Base-by-base conservation (phyloP, 768 basidiomycete species). In the Pleurotus platypus region DNA sequence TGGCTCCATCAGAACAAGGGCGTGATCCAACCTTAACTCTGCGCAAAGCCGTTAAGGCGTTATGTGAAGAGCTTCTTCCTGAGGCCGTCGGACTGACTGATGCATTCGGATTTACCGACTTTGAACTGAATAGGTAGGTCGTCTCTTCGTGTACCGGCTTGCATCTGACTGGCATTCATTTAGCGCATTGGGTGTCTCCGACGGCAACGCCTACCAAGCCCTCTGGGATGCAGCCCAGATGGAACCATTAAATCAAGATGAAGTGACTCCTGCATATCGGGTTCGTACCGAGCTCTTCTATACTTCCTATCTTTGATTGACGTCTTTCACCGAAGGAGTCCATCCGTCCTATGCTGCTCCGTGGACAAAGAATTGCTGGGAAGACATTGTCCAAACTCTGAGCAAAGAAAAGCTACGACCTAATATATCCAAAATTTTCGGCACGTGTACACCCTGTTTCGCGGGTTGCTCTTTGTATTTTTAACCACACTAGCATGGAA, bases 31-130 rank as follows among this genome's bases (percentile, higher is more conserved):
- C 80, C 0, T 72, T 76, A 38, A 69, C 67, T 0, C 66, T 89
- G 20, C 80, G 87, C 9, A 63, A 77, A 18, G 71, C 79, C 4
- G 80, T 88, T 58, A 69, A 80, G 24, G 48, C 64, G 4, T 59
- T 81, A 0, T 88, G 85, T 64, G 61, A 69, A 6, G 75, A 76
- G 47, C 60, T 91, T 9, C 66, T 89, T 0, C 84, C 87, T 0
- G 78, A 92, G 57, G 80, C 79, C 4, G 81, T 91, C 54, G 86
- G 83, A 0, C 70, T 91, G 54, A 84, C 78, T 4, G 89, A 92
- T 64, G 83, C 86, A 2, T 90, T 92, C 65, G 85, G 83, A 0
- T 88, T 89, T 62, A 77, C 81, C 0, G 88, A 91, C 62, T 91
- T 86, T 85, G 82, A 89, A 51, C 70, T 91, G 15, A 80, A 89